Conservation (phyloP, 495 filamentous ascomycete species). For the Neurospora tetrasperma region DNA sequence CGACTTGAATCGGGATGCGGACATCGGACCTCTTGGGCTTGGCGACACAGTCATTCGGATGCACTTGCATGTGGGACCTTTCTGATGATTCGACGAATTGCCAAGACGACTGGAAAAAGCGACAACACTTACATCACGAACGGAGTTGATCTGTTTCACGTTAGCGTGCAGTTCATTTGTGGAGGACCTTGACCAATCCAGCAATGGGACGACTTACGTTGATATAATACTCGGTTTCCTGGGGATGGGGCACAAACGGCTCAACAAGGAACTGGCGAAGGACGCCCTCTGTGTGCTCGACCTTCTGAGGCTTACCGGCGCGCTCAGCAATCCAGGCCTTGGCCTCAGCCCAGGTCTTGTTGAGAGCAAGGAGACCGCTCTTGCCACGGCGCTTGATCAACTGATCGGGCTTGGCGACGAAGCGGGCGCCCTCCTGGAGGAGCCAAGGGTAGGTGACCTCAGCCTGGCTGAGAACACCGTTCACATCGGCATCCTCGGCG, state of each 20-base stretch:
- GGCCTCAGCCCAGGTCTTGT: slow-evolving; percentile 94
- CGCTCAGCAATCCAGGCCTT: slow-evolving; percentile 86
- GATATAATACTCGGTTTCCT: slow-evolving; percentile 96
- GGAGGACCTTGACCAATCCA: slow-evolving; percentile 67
- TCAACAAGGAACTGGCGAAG: slow-evolving; percentile 95
- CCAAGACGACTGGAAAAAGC: slow-evolving; percentile 12
- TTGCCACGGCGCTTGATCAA: slow-evolving; percentile 99
- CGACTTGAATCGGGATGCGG: neutral
- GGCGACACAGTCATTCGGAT: slow-evolving; percentile 1
- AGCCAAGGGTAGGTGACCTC: slow-evolving; percentile 95
- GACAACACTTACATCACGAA: slow-evolving; percentile 27
- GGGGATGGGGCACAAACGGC: slow-evolving; percentile 92
- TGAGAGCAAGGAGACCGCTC: slow-evolving; percentile 90
- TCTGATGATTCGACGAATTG: slow-evolving; percentile 4
- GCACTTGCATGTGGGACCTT: slow-evolving; percentile 13
- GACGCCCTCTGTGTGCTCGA: slow-evolving; percentile 82
- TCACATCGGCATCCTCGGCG: slow-evolving; percentile 72
- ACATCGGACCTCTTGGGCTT: neutral
- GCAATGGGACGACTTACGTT: slow-evolving; percentile 49
- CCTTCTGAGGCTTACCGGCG: slow-evolving; percentile 81
- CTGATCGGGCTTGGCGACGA: slow-evolving; percentile 99
- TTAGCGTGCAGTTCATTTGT: slow-evolving; percentile 43
- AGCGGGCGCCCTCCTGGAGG: slow-evolving; percentile 67
- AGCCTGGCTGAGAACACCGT: slow-evolving; percentile 85
- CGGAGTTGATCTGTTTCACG: slow-evolving; percentile 25